Evolutionary conservation across 2,329 filamentous ascomycete species (phyloP).

Genomic region (Albifimbria verrucaria): DNA sequence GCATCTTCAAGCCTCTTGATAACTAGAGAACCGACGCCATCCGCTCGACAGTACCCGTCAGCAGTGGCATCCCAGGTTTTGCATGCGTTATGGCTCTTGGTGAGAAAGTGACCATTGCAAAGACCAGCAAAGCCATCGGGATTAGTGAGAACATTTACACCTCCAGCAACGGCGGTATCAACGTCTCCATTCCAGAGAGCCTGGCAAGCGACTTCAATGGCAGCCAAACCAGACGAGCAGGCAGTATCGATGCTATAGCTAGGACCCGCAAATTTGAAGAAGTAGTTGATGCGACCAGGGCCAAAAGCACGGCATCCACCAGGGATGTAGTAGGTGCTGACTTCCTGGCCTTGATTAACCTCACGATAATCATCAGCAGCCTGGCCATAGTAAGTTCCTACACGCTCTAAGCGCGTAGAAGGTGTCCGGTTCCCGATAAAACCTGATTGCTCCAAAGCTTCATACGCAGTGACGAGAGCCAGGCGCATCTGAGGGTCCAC

Average conservation of each 20-base stretch:
- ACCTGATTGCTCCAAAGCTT: conserved; percentile 74
- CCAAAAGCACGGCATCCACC: conserved; percentile 27
- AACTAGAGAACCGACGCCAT: conserved; percentile 70
- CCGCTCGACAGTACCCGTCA: conserved; percentile 79
- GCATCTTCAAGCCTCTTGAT: conserved; percentile 80
- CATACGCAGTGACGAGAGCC: conserved; percentile 71
- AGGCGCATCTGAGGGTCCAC: conserved; percentile 75
- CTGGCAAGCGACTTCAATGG: conserved; percentile 58
- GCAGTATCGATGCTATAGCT: conserved; percentile 71
- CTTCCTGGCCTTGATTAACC: conserved; percentile 68
- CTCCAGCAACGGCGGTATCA: conserved; percentile 64
- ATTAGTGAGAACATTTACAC: conserved; percentile 62
- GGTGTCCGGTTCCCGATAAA: conserved; percentile 65
- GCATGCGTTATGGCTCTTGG: conserved; percentile 26
- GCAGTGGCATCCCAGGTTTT: conserved; percentile 79
- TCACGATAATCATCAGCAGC: conserved; percentile 77
- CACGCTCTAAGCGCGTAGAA: conserved; percentile 56
- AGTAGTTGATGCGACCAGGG: conserved; percentile 52
- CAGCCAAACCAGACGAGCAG: conserved; percentile 69
- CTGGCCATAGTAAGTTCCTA: conserved; percentile 73
- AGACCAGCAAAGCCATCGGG: conserved; percentile 64
- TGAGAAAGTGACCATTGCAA: conserved; percentile 63
- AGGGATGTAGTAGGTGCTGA: conserved; percentile 55
- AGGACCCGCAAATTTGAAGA: conserved; percentile 70
- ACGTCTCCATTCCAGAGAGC: conserved; percentile 62